Evolutionary conservation across 1,139 yeast genomes (phyloP).

Genomic region (Wickerhamiella pararugosa): DNA sequence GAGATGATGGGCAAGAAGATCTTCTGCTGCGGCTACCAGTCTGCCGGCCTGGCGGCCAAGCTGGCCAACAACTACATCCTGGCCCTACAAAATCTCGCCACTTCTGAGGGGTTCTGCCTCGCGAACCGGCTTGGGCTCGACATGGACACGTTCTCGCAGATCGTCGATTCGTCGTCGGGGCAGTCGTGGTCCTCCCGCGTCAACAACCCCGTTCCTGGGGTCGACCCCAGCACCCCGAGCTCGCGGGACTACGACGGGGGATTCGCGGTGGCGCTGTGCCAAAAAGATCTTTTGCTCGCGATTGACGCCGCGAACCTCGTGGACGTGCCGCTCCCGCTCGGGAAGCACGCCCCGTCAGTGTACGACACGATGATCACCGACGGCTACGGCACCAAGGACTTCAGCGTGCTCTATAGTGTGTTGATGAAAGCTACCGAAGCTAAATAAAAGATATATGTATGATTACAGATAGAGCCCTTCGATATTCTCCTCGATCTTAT

Average conservation of each 20-base stretch:
- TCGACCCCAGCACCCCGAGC: conserved; percentile 34
- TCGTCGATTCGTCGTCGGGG: conserved; percentile 45
- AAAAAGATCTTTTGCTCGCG: conserved; percentile 44
- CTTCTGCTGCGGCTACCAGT: conserved; percentile 43
- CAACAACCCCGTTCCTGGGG: conserved; percentile 45
- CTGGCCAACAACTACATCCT: conserved; percentile 43
- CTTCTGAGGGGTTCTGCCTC: conserved; percentile 44
- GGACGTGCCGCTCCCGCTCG: conserved; percentile 19
- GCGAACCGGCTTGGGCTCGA: conserved; percentile 42
- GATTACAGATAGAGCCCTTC: conserved; percentile 77
- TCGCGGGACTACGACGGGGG: conserved; percentile 39
- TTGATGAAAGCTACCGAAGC: conserved; percentile 8
- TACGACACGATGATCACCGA: conserved; percentile 20
- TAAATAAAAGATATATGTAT: neutral
- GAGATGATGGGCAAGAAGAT: conserved; percentile 38
- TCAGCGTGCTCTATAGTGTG: conserved; percentile 21
- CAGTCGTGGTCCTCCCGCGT: conserved; percentile 47
- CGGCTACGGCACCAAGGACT: conserved; percentile 20
- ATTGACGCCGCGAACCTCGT: conserved; percentile 31
- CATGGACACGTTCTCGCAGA: conserved; percentile 34
- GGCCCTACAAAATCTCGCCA: conserved; percentile 45
- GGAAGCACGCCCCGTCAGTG: conserved; percentile 19
- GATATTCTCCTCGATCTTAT: conserved; percentile 90
- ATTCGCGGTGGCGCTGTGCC: conserved; percentile 39
- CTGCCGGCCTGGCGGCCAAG: conserved; percentile 46